Percentiles rank a stretch among this genome's conserved stretches.
phyloP scores from a whole-genome alignment of 768 basidiomycete species.

The Crassisporium funariophilum region DNA sequence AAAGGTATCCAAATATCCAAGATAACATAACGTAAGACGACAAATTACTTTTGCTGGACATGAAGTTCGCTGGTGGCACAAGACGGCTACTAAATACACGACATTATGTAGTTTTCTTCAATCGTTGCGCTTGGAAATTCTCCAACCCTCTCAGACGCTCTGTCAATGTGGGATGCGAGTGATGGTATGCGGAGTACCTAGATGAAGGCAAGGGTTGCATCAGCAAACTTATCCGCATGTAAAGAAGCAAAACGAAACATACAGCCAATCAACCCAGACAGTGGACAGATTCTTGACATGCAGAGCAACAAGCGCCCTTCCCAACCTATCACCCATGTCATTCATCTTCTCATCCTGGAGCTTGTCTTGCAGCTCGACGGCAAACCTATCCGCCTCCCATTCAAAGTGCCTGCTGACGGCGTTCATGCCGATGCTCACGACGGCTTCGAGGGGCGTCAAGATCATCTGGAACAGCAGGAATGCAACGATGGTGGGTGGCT shows the following conservation, averaged over 20 bases:
- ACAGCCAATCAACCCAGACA: conserved; percentile 95
- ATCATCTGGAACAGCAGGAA: conserved; percentile 93
- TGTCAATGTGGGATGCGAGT: conserved; percentile 92
- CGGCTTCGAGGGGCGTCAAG: conserved; percentile 74
- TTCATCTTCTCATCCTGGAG: conserved; percentile 59
- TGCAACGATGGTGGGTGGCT: conserved; percentile 80
- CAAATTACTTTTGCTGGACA: not conserved
- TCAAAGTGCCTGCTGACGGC: conserved; percentile 85
- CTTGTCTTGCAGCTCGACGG: conserved; percentile 66
- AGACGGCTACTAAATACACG: too few relatives aligned
- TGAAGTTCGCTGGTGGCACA: not conserved
- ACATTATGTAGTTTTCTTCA: conserved; percentile 41
- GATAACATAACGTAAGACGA: too few relatives aligned
- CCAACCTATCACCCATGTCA: conserved; percentile 86
- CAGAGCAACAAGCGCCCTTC: conserved; percentile 77
- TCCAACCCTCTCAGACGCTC: conserved; percentile 88
- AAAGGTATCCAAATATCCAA: too few relatives aligned
- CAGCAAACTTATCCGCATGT: conserved; percentile 5
- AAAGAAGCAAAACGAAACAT: conserved; percentile 30
- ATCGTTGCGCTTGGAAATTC: conserved; percentile 50
- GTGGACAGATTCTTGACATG: conserved; percentile 93
- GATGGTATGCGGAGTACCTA: conserved; percentile 93
- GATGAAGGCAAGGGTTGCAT: conserved; percentile 5
- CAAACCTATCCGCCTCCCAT: conserved; percentile 90
- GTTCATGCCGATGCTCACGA: conserved; percentile 77